Base-by-base conservation (phyloP, 148 eudicot species). In the Vaccinium corymbosum region DNA sequence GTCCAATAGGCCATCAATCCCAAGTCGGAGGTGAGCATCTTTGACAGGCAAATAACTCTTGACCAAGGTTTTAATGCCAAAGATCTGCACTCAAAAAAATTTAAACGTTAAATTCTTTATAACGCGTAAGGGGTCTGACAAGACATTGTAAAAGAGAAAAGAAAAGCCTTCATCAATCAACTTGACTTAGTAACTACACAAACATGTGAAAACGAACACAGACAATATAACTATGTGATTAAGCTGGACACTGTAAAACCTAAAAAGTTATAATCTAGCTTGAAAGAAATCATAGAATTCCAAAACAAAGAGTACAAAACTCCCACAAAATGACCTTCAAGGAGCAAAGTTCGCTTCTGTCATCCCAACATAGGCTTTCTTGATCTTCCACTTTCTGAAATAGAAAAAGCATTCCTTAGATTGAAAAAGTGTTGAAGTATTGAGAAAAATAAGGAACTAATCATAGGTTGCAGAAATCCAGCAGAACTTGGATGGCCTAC, bases 1-100 rank as follows among this genome's bases (percentile, higher is more conserved):
- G 76, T 86, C 87, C 56, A 97, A 82, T 80, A 97, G 85, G 81
- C 83, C 89, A 89, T 97, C 98, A 87, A 97, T 93, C 82, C 98
- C 98, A 84, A 85, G 88, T 79, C 98, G 98, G 86, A 94, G 98
- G 75, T 97, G 95, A 83, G 98, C 96, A 92, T 97, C 99, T 88
- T 94, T 94, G 74, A 92, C 89, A 22, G 99, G 99, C 80, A 95
- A 90, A 87, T 93, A 97, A 91, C 98, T 97, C 91, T 95, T 97
- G 56, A 97, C 98, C 91, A 97, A 82, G 73, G 96, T 88, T 88
- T 97, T 97, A 55, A 94, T 85, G 82, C 93, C 99, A 94, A 84
- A 95, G 29, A 97, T 91, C 99, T 97, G 94, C 83, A 82, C 49
- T 55, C 59, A 55, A 29, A 38, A 82, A 72, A 17, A 38, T 6